These are phyloP conservation scores for Podaxis mareebaensis DNA, from an alignment of 768 basidiomycete genomes.

Conservation along the genomic window DNA sequence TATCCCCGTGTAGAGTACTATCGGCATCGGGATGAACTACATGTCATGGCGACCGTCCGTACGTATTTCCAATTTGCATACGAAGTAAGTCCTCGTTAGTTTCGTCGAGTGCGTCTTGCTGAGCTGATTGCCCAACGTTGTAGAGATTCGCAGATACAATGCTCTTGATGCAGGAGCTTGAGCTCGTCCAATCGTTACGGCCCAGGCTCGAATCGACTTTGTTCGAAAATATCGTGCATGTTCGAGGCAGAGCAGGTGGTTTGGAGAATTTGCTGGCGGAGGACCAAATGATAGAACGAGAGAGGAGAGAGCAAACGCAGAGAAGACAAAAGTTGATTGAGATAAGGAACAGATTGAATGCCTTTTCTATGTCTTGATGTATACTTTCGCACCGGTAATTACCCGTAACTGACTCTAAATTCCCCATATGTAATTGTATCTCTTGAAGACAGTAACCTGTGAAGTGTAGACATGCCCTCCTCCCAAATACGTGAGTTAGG, in stretches of 20 bases:
- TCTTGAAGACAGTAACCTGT: too few relatives aligned
- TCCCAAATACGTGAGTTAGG: too few relatives aligned
- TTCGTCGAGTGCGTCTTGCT: background rate
- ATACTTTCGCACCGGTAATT: background rate
- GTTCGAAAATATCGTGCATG: constrained; percentile 25
- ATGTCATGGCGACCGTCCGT: constrained; percentile 53
- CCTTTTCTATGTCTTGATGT: constrained; percentile 18
- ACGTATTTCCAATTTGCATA: constrained; percentile 59
- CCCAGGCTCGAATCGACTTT: constrained; percentile 36
- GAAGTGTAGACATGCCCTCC: too few relatives aligned
- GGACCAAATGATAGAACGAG: constrained; percentile 33
- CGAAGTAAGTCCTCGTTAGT: constrained; percentile 37
- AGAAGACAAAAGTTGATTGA: constrained; percentile 27
- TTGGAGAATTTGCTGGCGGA: constrained; percentile 38
- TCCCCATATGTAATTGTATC: background rate
- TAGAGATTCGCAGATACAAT: constrained; percentile 59
- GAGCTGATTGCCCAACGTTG: background rate
- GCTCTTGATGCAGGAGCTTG: constrained; percentile 49
- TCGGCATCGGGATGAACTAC: constrained; percentile 40
- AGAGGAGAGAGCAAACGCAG: constrained; percentile 31
- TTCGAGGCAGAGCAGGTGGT: constrained; percentile 17
- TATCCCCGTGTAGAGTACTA: background rate
- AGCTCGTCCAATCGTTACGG: constrained; percentile 41
- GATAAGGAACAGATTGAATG: constrained; percentile 34
- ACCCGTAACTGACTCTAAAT: background rate